phyloP scores from a whole-genome alignment of 2,329 filamentous ascomycete species.

The Fusarium nelsonii region DNA sequence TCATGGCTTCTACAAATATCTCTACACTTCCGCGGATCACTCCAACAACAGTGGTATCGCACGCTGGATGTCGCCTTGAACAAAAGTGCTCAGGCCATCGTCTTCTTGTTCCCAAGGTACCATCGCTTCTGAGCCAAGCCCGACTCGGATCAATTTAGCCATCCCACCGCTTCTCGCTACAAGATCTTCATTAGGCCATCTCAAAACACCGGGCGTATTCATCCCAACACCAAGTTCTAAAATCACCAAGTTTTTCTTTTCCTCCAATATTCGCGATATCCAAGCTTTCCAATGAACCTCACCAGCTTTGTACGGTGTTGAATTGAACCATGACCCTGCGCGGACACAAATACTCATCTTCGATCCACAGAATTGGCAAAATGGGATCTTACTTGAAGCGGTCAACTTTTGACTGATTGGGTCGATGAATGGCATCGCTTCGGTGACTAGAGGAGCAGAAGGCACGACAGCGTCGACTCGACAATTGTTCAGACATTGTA shows the following conservation, averaged over 20 bases:
- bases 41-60: slow-evolving; percentile 1
- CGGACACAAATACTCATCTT: slow-evolving; percentile 45
- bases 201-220: slow-evolving; percentile 42
- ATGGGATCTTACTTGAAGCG: slow-evolving; percentile 28
- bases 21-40: not conserved
- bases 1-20: not conserved
- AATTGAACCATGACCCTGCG: slow-evolving; percentile 40
- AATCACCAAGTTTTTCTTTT: slow-evolving; percentile 38
- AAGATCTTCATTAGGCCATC: slow-evolving; percentile 45
- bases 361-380: slow-evolving; percentile 33
- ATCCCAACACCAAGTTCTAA: slow-evolving; percentile 41
- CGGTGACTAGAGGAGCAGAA: slow-evolving; percentile 28
- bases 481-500: slow-evolving; percentile 43
- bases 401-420: slow-evolving; percentile 26
- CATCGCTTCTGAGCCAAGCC: slow-evolving; percentile 38
- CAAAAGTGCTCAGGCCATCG: slow-evolving; percentile 33
- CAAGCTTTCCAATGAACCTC: slow-evolving; percentile 33
- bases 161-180: slow-evolving; percentile 19
- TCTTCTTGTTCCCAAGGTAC: slow-evolving; percentile 42
- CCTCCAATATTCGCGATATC: not conserved
- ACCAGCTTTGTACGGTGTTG: slow-evolving; percentile 20
- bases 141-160: slow-evolving; percentile 37
- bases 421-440: slow-evolving; percentile 19
- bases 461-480: slow-evolving; percentile 13
- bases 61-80: slow-evolving; percentile 34